Evolutionary conservation across 768 basidiomycete genomes (phyloP).

Genomic region (Chiua virens): DNA sequence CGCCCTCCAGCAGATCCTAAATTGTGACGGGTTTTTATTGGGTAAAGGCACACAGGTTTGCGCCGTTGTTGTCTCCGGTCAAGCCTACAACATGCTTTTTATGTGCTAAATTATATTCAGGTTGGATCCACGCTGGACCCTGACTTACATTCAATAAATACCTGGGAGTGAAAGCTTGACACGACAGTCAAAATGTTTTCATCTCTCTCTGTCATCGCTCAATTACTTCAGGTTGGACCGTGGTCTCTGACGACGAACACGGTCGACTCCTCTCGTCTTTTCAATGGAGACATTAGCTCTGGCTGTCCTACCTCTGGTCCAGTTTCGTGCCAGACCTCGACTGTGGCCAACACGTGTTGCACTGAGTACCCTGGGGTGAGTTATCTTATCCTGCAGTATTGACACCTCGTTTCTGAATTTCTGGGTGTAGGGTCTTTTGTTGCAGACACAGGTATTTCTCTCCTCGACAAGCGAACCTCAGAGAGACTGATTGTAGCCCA

Average conservation of each 20-base stretch:
- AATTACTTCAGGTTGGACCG: conserved; percentile 21
- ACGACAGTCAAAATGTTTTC: conserved; percentile 13
- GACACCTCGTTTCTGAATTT: neutral
- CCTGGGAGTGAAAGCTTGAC: neutral
- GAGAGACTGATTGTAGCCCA: conserved; percentile 5
- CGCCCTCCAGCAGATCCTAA: neutral
- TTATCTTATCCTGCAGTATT: conserved; percentile 7
- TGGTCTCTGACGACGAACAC: conserved; percentile 20
- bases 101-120: neutral
- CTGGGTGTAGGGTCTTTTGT: conserved; percentile 49
- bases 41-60: neutral
- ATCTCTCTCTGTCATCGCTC: conserved; percentile 20
- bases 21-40: neutral
- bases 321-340: conserved; percentile 55
- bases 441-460: conserved; percentile 51
- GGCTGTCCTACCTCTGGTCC: conserved; percentile 51
- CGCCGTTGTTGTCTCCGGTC: neutral
- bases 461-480: neutral
- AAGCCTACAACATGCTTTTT: neutral
- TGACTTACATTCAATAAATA: conserved; percentile 9
- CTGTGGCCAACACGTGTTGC: conserved; percentile 56
- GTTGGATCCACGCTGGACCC: too few relatives aligned
- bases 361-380: conserved; percentile 66
- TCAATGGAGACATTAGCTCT: conserved; percentile 42
- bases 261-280: conserved; percentile 25